phyloP scores from a whole-genome alignment of 106 monocot species.

The Allium sativum region DNA sequence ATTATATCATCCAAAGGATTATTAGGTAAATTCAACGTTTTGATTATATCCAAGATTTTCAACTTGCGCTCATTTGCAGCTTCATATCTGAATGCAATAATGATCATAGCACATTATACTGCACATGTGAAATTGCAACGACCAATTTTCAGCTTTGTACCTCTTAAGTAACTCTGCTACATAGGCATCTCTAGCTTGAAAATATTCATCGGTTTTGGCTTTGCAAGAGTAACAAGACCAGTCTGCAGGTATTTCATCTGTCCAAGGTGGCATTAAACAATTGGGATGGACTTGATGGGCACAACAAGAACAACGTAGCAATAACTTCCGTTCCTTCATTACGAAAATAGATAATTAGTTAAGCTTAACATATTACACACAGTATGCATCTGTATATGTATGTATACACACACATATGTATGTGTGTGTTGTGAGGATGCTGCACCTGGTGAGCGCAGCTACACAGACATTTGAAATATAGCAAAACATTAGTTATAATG shows the following conservation, averaged over 20 bases:
- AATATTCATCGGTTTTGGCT: conserved; percentile 78
- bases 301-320: conserved; percentile 93
- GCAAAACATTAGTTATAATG: too few relatives aligned
- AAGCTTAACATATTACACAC: too few relatives aligned
- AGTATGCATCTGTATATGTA: too few relatives aligned
- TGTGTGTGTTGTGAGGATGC: too few relatives aligned
- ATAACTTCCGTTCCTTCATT: conserved; percentile 63
- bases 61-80: conserved; percentile 62
- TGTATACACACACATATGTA: too few relatives aligned
- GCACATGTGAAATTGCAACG: background rate
- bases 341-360: background rate
- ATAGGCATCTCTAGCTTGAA: conserved; percentile 69
- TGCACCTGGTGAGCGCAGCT: too few relatives aligned
- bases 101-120: too few relatives aligned
- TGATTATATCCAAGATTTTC: conserved; percentile 83
- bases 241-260: conserved; percentile 43
- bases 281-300: conserved; percentile 62
- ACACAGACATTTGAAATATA: too few relatives aligned
- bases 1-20: conserved; percentile 98
- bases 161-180: conserved; percentile 64
- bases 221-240: conserved; percentile 90
- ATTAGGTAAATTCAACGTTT: conserved; percentile 79
- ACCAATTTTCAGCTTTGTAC: conserved; percentile 21
- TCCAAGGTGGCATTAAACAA: conserved; percentile 78
- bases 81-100: conserved; percentile 46